Evolutionary conservation across 192 early-diverging fungal genomes (phyloP), one percentile per base, ranked within the genome.

Genomic region (Coemansia reversa): DNA sequence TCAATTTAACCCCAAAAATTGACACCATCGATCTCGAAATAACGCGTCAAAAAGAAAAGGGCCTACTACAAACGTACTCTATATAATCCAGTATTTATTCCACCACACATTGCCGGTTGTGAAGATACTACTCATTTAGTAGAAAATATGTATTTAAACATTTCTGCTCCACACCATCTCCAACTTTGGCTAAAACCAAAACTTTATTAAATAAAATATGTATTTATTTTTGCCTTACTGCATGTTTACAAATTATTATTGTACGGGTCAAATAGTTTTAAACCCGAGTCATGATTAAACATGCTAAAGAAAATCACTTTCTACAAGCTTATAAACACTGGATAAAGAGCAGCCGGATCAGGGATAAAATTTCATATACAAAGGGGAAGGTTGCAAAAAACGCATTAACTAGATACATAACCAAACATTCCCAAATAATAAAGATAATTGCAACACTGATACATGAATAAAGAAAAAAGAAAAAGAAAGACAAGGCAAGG

Each of bases 31-130:
- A 53, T 23, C 63, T 76, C 62, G 67, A 64, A 7, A 70, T 76
- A 27, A 76, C 70, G 74, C 63, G 68, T 0, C 60, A 70, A 27
- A 70, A 70, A 61, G 74, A 70, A 53, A 48, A 61, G 2, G 64
- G 64, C 3, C 30, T 63, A 18, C 59, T 76, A 23, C 63, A 64
- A 30, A 66, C 67, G 64, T 76, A 70, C 68, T 76, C 74, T 39
- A 59, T 76, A 2, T 30, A 66, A 51, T 0, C 68, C 74, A 6
- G 59, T 66, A 9, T 70, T 76, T 51, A 35, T 60, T 5, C 64
- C 66, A 12, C 47, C 48, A 19, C 6, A 14, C 55, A 19, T 4
- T 14, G 19, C 29, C 8, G 3, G 23, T 8, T 30, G 16, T 32
- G 19, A 32, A n/a, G 7, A 55, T 6, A 3, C 16, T 32, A 30